Percentiles rank a stretch among this genome's conserved stretches.
Evolutionary conservation across 306 rosid genomes (phyloP).

Genomic region (Dalbergia cochinchinensis): DNA sequence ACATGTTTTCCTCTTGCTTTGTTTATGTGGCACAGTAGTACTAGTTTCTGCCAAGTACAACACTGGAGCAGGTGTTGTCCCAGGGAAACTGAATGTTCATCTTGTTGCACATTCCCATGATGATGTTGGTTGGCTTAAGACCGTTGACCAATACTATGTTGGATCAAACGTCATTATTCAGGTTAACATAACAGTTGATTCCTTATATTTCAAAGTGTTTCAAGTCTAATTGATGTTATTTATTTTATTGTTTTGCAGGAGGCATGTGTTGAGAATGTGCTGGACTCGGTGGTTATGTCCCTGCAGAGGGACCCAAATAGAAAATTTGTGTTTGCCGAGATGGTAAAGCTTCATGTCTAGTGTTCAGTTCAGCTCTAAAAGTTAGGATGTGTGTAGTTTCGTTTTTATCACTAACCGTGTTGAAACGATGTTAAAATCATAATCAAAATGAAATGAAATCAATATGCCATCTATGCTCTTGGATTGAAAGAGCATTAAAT

Average conservation of each 20-base stretch:
- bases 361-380: not conserved
- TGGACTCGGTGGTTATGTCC: conserved; percentile 81
- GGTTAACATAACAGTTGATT: conserved; percentile 49
- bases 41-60: conserved; percentile 56
- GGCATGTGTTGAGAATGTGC: conserved; percentile 82
- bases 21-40: conserved; percentile 41
- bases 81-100: conserved; percentile 86
- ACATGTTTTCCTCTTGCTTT: conserved; percentile 42
- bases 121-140: conserved; percentile 97
- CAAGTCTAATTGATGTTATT: not conserved
- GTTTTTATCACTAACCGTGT: not conserved
- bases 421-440: conserved; percentile 14
- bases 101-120: conserved; percentile 87
- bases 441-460: not conserved
- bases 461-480: not conserved
- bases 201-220: not conserved
- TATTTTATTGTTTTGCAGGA: conserved; percentile 50
- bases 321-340: conserved; percentile 84
- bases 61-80: conserved; percentile 60
- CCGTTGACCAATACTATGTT: conserved; percentile 86
- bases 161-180: conserved; percentile 84
- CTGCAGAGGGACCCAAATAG: conserved; percentile 80
- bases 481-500: not conserved
- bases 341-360: conserved; percentile 50
- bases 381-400: too few relatives aligned